Base-by-base conservation (phyloP, 768 basidiomycete genomes). In the Cantharellus anzutake region DNA sequence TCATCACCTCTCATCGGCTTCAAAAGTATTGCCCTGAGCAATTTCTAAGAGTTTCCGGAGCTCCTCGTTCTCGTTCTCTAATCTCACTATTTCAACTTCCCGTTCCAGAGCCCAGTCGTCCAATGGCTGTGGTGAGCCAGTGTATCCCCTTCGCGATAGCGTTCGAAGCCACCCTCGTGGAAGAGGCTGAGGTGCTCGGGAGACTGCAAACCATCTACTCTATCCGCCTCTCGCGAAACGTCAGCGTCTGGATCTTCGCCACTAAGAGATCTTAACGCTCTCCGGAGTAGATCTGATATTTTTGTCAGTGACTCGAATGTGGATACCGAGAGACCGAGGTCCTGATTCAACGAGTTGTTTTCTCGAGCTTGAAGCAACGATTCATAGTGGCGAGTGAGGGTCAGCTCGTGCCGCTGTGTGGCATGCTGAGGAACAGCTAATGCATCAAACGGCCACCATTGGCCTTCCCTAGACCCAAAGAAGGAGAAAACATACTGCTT, bases 351-450 rank as follows among this genome's bases (percentile, higher is more conserved):
- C 50, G 70, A 72, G 39, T 81, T 78, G 14, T 74, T 75, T 64
- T 84, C 84, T 51, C 80, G 82, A 2, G 80, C 71, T 38, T 78
- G 73, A n/a, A 97, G 78, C 5, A 97, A 76, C 5, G 76, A 72
- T 67, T 97, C 92, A 70, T 98, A 98, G 68, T 98, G 92, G 56
- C 84, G 81, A 57, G 85, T 85, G 11, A 97, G 73, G 0, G 84
- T 86, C 5, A 84, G 75, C 66, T 96, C 89, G 67, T 97, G 90
- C 63, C 85, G 84, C 67, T 92, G 87, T 0, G 91, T 86, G n/a
- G 92, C 88, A 63, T 85, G 72, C 92, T 97, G 68, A 42, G 2
- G 4, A 56, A 55, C 52, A 5, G 11, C 3, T 3, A 57, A 55
- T 52, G 20, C 7, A 3, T 39, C 14, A 4, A 3, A 5, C 2